phyloP scores from a whole-genome alignment of 306 rosid genomes.

The Prunus fruticosa region DNA sequence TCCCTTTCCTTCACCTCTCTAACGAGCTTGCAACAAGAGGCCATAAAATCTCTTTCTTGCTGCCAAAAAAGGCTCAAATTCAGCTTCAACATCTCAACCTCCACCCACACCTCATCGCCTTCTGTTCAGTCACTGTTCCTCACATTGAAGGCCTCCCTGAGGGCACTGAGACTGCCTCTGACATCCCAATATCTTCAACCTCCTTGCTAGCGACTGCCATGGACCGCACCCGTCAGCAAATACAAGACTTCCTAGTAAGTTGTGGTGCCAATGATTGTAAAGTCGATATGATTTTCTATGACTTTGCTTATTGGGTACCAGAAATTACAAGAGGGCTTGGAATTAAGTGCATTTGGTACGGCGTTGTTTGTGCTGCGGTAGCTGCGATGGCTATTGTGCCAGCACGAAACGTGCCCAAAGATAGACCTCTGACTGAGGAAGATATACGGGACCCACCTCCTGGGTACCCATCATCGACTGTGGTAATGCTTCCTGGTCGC shows the following conservation, averaged over 20 bases:
- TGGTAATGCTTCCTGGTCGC: constrained; percentile 18
- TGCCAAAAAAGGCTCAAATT: constrained; percentile 30
- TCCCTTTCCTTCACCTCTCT: constrained; percentile 42
- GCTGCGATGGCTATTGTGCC: constrained; percentile 32
- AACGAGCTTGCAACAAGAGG: constrained; percentile 52
- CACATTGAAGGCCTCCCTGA: constrained; percentile 40
- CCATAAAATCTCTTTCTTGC: constrained; percentile 28
- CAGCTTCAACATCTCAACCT: constrained; percentile 26
- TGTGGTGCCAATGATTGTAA: background rate
- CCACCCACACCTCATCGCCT: constrained; percentile 41
- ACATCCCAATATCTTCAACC: constrained; percentile 23
- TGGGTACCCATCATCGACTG: constrained; percentile 20
- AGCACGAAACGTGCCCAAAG: constrained; percentile 15
- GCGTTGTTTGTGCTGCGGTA: constrained; percentile 23
- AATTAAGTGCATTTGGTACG: constrained; percentile 29
- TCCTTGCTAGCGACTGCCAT: constrained; percentile 28
- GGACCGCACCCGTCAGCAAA: constrained; percentile 23
- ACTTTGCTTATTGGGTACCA: constrained; percentile 46
- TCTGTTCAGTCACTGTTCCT: constrained; percentile 35
- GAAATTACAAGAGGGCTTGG: constrained; percentile 15
- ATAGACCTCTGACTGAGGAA: constrained; percentile 27
- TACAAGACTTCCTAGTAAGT: background rate
- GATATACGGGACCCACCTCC: constrained; percentile 35
- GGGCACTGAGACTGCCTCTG: constrained; percentile 44
- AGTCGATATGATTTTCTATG: constrained; percentile 39